Evolutionary conservation across 1,284 basidiomycete genomes (phyloP).

Genomic region (Boletellus sp.): DNA sequence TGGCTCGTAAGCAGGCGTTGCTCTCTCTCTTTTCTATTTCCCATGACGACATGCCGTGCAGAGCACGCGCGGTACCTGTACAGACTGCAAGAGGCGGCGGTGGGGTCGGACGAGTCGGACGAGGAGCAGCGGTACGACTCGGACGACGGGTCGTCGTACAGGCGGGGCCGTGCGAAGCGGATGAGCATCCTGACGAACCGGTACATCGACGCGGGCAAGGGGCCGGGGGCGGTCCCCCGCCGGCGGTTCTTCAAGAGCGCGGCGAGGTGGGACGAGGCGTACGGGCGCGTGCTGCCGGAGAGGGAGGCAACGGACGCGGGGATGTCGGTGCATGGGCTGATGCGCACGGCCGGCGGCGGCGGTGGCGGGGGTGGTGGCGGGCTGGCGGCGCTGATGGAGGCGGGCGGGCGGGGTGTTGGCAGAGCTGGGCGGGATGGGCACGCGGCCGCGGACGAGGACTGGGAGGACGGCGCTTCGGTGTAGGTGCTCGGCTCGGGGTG

Average conservation of each 20-base stretch:
- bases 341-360: slow-evolving; percentile 16
- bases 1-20: slow-evolving; percentile 55
- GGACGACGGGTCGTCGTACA: slow-evolving; percentile 35
- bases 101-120: slow-evolving; percentile 43
- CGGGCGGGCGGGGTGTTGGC: too few species aligned
- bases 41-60: slow-evolving; percentile 24
- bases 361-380: slow-evolving; percentile 26
- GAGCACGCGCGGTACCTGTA: slow-evolving; percentile 66
- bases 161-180: slow-evolving; percentile 45
- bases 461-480: slow-evolving; percentile 26
- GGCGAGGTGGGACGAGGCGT: slow-evolving; percentile 39
- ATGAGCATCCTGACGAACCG: slow-evolving; percentile 68
- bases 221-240: slow-evolving; percentile 23
- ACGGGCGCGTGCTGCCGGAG: slow-evolving; percentile 23
- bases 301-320: slow-evolving; percentile 20
- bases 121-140: slow-evolving; percentile 56
- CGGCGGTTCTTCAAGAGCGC: slow-evolving; percentile 58
- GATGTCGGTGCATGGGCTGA: slow-evolving; percentile 5
- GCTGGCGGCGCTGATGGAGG: slow-evolving; percentile 26
- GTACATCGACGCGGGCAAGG: slow-evolving; percentile 35
- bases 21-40: not conserved
- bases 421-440: slow-evolving; percentile 14
- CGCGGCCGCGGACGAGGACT: slow-evolving; percentile 24
- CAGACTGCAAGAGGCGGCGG: slow-evolving; percentile 52
- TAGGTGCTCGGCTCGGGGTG: too few species aligned